These are phyloP conservation scores for Botryotinia calthae DNA, from an alignment of 2,329 filamentous ascomycete species.

Conservation along the genomic window DNA sequence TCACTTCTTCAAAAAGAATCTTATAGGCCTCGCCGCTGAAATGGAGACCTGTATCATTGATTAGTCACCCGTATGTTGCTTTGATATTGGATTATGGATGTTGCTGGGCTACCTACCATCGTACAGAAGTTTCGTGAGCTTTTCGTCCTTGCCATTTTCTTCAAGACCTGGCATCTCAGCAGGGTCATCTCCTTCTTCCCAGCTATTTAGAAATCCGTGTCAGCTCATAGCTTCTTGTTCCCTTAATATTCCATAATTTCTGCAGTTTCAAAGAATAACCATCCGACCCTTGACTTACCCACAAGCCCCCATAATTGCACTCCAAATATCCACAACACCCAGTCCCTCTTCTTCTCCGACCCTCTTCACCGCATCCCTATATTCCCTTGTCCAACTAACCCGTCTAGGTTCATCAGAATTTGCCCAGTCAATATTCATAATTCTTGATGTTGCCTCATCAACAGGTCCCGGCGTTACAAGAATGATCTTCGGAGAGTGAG, in stretches of 20 bases:
- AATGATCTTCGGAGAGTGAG: constrained; percentile 70
- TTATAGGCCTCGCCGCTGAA: constrained; percentile 17
- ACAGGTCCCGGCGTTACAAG: constrained; percentile 82
- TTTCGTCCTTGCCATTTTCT: background rate
- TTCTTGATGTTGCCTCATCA: constrained; percentile 63
- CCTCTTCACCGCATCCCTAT: constrained; percentile 61
- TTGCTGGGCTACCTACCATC: background rate
- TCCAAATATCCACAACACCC: constrained; percentile 74
- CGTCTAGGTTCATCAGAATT: constrained; percentile 41
- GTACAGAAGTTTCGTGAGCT: background rate
- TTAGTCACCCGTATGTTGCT: background rate
- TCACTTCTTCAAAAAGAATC: constrained; percentile 15
- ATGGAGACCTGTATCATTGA: background rate
- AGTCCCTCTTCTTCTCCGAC: constrained; percentile 45
- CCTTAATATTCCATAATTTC: no score
- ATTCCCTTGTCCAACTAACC: constrained; percentile 53
- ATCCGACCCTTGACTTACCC: background rate
- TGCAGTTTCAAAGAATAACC: background rate
- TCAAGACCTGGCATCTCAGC: constrained; percentile 11
- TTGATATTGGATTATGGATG: no score
- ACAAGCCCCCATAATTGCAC: constrained; percentile 64
- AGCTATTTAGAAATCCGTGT: background rate
- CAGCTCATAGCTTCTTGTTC: background rate
- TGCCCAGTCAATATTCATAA: constrained; percentile 39
- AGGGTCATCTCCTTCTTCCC: constrained; percentile 5